phyloP scores from a whole-genome alignment of 2,329 filamentous ascomycete genomes.

The Dactylonectria macrodidyma region DNA sequence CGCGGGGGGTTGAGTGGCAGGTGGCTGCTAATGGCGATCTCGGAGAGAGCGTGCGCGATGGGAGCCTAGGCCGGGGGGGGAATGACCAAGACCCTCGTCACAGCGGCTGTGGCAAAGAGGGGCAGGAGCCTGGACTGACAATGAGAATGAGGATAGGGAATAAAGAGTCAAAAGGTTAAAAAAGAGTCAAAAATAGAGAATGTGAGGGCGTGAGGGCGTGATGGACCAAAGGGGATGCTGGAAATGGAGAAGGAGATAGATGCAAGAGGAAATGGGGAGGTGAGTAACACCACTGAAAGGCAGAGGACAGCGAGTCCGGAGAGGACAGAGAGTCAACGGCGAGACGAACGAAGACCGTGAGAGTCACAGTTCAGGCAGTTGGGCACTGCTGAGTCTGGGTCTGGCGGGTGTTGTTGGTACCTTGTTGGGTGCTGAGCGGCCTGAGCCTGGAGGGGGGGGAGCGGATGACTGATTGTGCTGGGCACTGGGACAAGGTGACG shows the following conservation, averaged over 20 bases:
- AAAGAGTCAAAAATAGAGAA: slow-evolving; percentile 25
- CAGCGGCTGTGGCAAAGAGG: slow-evolving; percentile 47
- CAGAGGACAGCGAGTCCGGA: slow-evolving; percentile 47
- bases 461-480: slow-evolving; percentile 4
- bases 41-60: slow-evolving; percentile 53
- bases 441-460: neutral
- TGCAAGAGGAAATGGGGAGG: slow-evolving; percentile 25
- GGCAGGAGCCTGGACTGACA: slow-evolving; percentile 42
- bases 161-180: slow-evolving; percentile 19
- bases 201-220: slow-evolving; percentile 15
- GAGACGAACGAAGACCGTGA: slow-evolving; percentile 33
- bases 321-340: slow-evolving; percentile 43
- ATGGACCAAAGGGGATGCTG: slow-evolving; percentile 31
- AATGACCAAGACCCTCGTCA: slow-evolving; percentile 46
- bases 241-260: slow-evolving; percentile 26
- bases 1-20: slow-evolving; percentile 46
- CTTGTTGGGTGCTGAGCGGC: slow-evolving; percentile 14
- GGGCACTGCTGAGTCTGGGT: slow-evolving; percentile 27
- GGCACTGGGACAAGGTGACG: slow-evolving; percentile 15
- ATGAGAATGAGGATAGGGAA: slow-evolving; percentile 6
- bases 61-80: slow-evolving; percentile 44
- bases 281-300: slow-evolving; percentile 43
- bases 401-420: slow-evolving; percentile 7
- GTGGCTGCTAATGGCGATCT: slow-evolving; percentile 56
- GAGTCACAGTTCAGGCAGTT: slow-evolving; percentile 44